Conservation (phyloP, 1,139 yeast genomes). For the Zygoascus sp. region DNA sequence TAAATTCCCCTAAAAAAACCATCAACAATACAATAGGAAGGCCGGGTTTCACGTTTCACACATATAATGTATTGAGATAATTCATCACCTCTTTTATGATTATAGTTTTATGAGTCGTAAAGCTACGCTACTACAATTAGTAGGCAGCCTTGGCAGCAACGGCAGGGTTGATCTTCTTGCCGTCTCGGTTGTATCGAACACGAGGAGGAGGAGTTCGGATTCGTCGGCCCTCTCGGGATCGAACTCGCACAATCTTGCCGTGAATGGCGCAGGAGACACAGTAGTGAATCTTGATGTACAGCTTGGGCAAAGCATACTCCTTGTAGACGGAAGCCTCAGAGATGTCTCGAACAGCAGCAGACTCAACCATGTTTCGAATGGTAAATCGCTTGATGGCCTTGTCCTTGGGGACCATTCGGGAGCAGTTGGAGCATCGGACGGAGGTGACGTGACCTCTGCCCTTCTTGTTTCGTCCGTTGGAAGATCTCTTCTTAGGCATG, state of each 20-base stretch:
- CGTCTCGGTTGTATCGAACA: slow-evolving; percentile 94
- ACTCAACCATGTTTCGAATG: slow-evolving; percentile 99
- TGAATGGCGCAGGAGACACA: slow-evolving; percentile 99
- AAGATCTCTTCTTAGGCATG: slow-evolving; percentile 99
- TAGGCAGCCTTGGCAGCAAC: slow-evolving; percentile 85
- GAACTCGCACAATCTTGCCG: slow-evolving; percentile 99
- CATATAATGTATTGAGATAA: slow-evolving; percentile 1
- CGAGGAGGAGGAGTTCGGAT: slow-evolving; percentile 99
- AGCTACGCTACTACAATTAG: slow-evolving; percentile 6
- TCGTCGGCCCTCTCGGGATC: slow-evolving; percentile 98
- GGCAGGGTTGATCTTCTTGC: slow-evolving; percentile 91
- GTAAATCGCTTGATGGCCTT: slow-evolving; percentile 99
- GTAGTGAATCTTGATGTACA: slow-evolving; percentile 99
- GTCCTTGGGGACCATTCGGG: slow-evolving; percentile 99
- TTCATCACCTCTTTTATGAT: slow-evolving; percentile 2
- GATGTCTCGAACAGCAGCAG: slow-evolving; percentile 99
- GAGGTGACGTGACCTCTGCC: slow-evolving; percentile 99
- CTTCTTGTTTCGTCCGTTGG: slow-evolving; percentile 99
- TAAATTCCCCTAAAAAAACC: too few species aligned
- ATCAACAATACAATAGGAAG: not conserved
- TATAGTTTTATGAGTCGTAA: slow-evolving; percentile 3
- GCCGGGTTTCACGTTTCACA: not conserved
- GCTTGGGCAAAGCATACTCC: slow-evolving; percentile 99
- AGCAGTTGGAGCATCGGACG: slow-evolving; percentile 99
- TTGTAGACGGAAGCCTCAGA: slow-evolving; percentile 99